Percentiles rank a stretch among this genome's conserved stretches.
phyloP scores from a whole-genome alignment of 2,329 filamentous ascomycete species.

The Daldinia sp. region DNA sequence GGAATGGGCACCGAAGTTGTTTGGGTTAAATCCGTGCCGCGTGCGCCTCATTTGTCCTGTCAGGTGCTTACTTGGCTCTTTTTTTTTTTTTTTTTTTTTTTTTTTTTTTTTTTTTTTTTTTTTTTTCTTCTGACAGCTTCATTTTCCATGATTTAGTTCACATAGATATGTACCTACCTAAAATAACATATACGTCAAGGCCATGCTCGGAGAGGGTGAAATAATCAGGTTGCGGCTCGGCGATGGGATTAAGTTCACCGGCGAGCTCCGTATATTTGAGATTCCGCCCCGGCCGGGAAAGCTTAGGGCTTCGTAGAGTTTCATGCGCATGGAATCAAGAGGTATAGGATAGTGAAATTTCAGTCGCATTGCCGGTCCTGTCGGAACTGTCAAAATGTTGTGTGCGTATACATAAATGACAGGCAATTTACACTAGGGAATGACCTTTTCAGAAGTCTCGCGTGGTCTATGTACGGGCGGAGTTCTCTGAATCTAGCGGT shows the following conservation, averaged over 20 bases:
- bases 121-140: not conserved
- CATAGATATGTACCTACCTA: not conserved
- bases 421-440: constrained; percentile 25
- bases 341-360: not conserved
- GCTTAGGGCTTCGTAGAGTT: constrained; percentile 6
- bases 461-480: constrained; percentile 21
- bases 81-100: not conserved
- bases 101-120: not conserved
- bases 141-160: not conserved
- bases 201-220: not conserved
- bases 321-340: constrained; percentile 5
- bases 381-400: constrained; percentile 5
- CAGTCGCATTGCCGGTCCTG: constrained; percentile 17
- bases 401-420: constrained; percentile 23
- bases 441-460: constrained; percentile 24
- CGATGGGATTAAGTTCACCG: not conserved
- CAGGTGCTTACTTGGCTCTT: not conserved
- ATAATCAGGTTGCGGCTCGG: not conserved
- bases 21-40: not conserved
- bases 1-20: constrained; percentile 1
- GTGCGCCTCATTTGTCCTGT: constrained; percentile 1
- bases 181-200: not conserved
- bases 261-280: not conserved
- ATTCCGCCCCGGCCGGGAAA: constrained; percentile 17
- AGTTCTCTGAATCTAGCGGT: constrained; percentile 36